These are phyloP conservation scores for Chrysochromulina parva DNA, from an alignment of 78 protist genomes.

Conservation along the genomic window DNA sequence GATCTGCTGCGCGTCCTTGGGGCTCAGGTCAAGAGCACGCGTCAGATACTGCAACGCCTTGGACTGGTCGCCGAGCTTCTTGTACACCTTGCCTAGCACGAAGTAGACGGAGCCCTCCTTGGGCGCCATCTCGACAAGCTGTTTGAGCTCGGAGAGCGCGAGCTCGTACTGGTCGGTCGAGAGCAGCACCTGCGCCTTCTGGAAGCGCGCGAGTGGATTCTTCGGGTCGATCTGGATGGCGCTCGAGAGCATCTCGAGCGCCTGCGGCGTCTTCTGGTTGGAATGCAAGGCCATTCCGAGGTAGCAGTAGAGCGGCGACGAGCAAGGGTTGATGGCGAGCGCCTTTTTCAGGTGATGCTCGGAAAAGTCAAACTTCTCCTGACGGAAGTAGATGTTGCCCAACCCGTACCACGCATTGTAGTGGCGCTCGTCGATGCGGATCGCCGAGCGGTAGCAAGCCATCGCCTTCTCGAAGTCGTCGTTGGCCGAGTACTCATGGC, in stretches of 20 bases:
- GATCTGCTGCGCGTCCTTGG: constrained; percentile 29
- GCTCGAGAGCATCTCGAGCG: not conserved
- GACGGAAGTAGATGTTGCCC: constrained; percentile 54
- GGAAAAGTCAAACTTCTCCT: constrained; percentile 82
- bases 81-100: constrained; percentile 15
- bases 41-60: not conserved
- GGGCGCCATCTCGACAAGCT: not conserved
- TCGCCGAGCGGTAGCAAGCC: constrained; percentile 68
- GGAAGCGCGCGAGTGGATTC: constrained; percentile 42
- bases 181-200: constrained; percentile 16
- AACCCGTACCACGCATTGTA: constrained; percentile 80
- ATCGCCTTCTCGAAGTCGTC: constrained; percentile 80
- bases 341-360: constrained; percentile 78
- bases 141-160: not conserved
- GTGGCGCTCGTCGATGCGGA: constrained; percentile 77
- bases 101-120: not conserved
- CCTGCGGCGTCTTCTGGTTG: not conserved
- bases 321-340: constrained; percentile 67
- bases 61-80: not conserved
- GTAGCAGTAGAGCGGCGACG: constrained; percentile 80
- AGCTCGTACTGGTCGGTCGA: not conserved
- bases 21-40: not conserved
- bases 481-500: constrained; percentile 82
- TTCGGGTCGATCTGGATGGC: constrained; percentile 29
- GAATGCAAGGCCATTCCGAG: constrained; percentile 74